Conservation (phyloP, 2,329 filamentous ascomycete species). For the Arthrobotrys sinensis region DNA sequence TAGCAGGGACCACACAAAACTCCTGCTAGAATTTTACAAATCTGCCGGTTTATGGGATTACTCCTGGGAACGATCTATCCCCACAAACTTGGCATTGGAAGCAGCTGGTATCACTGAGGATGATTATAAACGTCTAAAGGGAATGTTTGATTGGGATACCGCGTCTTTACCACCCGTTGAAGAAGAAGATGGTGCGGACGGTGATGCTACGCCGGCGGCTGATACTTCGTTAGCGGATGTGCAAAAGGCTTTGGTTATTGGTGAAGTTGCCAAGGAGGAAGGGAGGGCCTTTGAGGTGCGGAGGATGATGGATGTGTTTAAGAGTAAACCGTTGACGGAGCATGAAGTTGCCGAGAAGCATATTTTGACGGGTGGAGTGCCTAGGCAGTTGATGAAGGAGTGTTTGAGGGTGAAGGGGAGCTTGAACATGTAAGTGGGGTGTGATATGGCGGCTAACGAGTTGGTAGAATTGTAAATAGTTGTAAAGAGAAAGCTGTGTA, state of each 20-base stretch:
- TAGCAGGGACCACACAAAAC: conserved; percentile 42
- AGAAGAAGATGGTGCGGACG: conserved; percentile 71
- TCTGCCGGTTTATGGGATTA: conserved; percentile 52
- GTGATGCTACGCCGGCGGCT: conserved; percentile 74
- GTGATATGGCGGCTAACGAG: neutral
- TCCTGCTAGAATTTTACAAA: conserved; percentile 56
- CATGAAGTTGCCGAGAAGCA: conserved; percentile 61
- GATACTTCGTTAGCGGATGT: conserved; percentile 81
- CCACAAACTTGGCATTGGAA: conserved; percentile 31
- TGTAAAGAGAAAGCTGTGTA: conserved; percentile 16
- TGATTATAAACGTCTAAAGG: conserved; percentile 58
- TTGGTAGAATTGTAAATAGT: conserved; percentile 42
- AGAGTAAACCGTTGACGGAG: conserved; percentile 44
- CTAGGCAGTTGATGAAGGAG: conserved; percentile 60
- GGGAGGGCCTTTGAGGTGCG: conserved; percentile 26
- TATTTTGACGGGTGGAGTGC: conserved; percentile 62
- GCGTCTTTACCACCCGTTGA: conserved; percentile 67
- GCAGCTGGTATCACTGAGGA: conserved; percentile 31
- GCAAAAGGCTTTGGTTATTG: conserved; percentile 69
- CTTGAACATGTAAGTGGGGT: conserved; percentile 37
- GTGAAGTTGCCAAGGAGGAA: conserved; percentile 38
- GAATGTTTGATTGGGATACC: conserved; percentile 70
- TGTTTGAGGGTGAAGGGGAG: conserved; percentile 63
- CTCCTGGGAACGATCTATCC: conserved; percentile 45
- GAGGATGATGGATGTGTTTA: conserved; percentile 37